Conservation (phyloP, 2,329 filamentous ascomycete genomes). For the Raffaelea albimanens region DNA sequence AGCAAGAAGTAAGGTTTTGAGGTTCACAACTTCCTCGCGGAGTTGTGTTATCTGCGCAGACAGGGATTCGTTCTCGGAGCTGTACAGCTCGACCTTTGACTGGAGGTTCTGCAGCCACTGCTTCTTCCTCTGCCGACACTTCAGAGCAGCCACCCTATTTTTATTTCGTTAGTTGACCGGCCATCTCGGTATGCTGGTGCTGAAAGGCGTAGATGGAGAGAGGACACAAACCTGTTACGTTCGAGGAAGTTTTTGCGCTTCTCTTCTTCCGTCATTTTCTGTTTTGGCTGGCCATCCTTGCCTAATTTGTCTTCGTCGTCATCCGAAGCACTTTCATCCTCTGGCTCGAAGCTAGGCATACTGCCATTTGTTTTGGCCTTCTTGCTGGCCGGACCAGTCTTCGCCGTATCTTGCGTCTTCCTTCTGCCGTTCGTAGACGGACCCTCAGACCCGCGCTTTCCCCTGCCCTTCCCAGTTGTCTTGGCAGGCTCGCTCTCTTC, state of each 20-base stretch:
- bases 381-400: slow-evolving; percentile 58
- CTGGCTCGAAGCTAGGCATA: slow-evolving; percentile 4
- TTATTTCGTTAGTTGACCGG: neutral
- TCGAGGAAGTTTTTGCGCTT: slow-evolving; percentile 98
- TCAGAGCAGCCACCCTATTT: slow-evolving; percentile 80
- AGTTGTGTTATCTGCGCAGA: slow-evolving; percentile 75
- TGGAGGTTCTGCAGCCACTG: slow-evolving; percentile 96
- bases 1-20: slow-evolving; percentile 84
- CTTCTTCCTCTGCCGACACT: slow-evolving; percentile 97
- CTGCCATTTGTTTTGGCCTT: slow-evolving; percentile 52
- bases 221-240: slow-evolving; percentile 62
- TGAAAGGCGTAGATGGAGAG: neutral
- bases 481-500: slow-evolving; percentile 65
- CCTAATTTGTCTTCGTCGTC: slow-evolving; percentile 41
- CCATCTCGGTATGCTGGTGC: neutral
- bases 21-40: slow-evolving; percentile 85
- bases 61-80: slow-evolving; percentile 81
- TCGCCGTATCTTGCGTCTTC: slow-evolving; percentile 58
- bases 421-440: slow-evolving; percentile 56
- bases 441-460: slow-evolving; percentile 51
- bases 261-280: slow-evolving; percentile 96
- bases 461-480: slow-evolving; percentile 54
- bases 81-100: slow-evolving; percentile 87
- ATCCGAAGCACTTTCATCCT: slow-evolving; percentile 26
- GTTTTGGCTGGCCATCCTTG: slow-evolving; percentile 50